Percentiles rank a stretch among this genome's conserved stretches.
These are phyloP conservation scores for Potentilla sterilis DNA, from an alignment of 306 rosid genomes.

Conservation along the genomic window DNA sequence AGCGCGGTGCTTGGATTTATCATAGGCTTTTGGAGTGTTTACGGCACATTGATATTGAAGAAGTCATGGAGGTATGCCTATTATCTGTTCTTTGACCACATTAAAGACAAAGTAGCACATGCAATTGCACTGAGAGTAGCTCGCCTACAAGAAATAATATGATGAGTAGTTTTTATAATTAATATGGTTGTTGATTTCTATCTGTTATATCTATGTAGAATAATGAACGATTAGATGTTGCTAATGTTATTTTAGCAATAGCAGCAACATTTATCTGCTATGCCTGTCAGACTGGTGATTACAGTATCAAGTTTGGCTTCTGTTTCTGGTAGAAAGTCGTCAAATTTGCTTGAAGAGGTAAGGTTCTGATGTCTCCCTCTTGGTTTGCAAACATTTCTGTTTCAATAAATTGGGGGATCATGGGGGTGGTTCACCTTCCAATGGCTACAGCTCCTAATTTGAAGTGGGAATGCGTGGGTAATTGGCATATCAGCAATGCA, in stretches of 20 bases:
- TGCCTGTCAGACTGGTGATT: not conserved
- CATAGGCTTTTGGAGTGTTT: not conserved
- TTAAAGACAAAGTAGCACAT: not conserved
- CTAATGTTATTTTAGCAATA: not conserved
- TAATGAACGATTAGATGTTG: not conserved
- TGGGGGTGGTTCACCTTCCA: too few relatives aligned
- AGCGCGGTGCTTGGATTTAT: not conserved
- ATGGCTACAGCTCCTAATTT: not conserved
- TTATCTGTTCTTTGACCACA: not conserved
- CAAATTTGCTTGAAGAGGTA: not conserved
- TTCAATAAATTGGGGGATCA: not conserved
- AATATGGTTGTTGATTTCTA: not conserved
- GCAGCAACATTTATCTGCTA: not conserved
- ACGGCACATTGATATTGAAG: not conserved
- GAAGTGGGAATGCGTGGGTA: not conserved
- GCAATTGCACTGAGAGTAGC: not conserved
- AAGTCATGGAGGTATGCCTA: slow-evolving; percentile 10
- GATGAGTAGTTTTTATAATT: too few relatives aligned
- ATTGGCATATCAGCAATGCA: not conserved
- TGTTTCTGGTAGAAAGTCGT: not conserved
- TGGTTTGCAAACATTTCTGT: not conserved
- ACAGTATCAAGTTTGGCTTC: not conserved
- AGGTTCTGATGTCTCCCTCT: not conserved
- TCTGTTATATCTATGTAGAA: not conserved
- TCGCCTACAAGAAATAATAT: not conserved